phyloP scores from a whole-genome alignment of 164 flowering plant species.

The Aristolochia californica region DNA sequence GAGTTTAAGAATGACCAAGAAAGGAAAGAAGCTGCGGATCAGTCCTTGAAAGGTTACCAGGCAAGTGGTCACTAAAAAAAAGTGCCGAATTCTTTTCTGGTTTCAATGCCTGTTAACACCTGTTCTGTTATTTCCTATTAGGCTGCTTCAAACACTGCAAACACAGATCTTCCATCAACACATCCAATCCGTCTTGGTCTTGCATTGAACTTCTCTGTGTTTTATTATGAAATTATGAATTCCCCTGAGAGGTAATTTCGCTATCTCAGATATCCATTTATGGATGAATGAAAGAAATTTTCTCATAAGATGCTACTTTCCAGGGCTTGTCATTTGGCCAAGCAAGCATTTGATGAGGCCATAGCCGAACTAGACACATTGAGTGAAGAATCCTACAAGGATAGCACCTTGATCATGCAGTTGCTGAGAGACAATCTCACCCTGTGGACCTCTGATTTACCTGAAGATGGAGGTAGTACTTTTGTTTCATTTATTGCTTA shows the following conservation, averaged over 20 bases:
- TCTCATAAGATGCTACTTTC: background rate
- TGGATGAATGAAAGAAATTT: background rate
- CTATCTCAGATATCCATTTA: background rate
- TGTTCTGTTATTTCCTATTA: background rate
- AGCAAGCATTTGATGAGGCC: slow-evolving; percentile 22
- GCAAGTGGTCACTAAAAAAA: background rate
- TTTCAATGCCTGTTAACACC: background rate
- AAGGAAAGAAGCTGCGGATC: slow-evolving; percentile 16
- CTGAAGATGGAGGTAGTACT: slow-evolving; percentile 13
- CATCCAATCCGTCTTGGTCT: slow-evolving; percentile 22
- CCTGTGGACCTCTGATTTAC: slow-evolving; percentile 17
- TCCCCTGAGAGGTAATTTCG: slow-evolving; percentile 16
- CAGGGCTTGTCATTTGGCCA: slow-evolving; percentile 23
- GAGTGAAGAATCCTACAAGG: slow-evolving; percentile 20
- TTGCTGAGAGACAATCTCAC: slow-evolving; percentile 19
- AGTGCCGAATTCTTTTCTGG: background rate
- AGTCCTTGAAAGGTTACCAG: slow-evolving; percentile 16
- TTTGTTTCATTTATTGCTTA: no score
- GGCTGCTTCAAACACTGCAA: slow-evolving; percentile 19
- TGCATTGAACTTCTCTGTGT: slow-evolving; percentile 17
- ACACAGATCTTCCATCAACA: slow-evolving; percentile 18
- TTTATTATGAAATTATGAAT: slow-evolving; percentile 18
- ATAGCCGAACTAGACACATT: slow-evolving; percentile 17
- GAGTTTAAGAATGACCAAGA: slow-evolving; percentile 16
- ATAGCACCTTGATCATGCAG: slow-evolving; percentile 21